Percentiles rank a stretch among this genome's conserved stretches.
Evolutionary conservation across 495 filamentous ascomycete species (phyloP).

Genomic region (Xylaria palmicola): DNA sequence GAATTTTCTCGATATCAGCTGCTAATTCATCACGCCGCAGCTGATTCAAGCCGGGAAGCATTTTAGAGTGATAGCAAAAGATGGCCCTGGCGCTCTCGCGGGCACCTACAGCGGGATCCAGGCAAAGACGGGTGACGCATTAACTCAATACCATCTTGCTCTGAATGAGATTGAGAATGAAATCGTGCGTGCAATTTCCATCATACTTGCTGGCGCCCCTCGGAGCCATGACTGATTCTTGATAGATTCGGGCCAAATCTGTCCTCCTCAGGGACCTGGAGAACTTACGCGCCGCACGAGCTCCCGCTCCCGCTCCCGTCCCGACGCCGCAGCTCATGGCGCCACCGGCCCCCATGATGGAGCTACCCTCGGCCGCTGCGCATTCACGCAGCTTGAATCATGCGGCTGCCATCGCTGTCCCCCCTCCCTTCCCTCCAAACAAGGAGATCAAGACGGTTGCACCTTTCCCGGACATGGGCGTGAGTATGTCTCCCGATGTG

Average conservation of each 20-base stretch:
- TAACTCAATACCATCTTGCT: slow-evolving; percentile 46
- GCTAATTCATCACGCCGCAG: slow-evolving; percentile 31
- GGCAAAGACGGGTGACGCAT: slow-evolving; percentile 36
- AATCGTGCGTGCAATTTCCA: slow-evolving; percentile 40
- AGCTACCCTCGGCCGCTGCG: slow-evolving; percentile 27
- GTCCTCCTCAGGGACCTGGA: slow-evolving; percentile 44
- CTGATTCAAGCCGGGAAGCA: slow-evolving; percentile 53
- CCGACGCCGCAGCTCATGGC: slow-evolving; percentile 28
- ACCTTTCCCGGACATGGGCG: slow-evolving; percentile 50
- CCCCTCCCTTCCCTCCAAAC: slow-evolving; percentile 23
- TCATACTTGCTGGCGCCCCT: not conserved
- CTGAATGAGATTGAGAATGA: slow-evolving; percentile 54
- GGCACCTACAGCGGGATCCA: slow-evolving; percentile 31
- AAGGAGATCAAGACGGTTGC: slow-evolving; percentile 41
- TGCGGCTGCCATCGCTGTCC: slow-evolving; percentile 18
- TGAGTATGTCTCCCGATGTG: slow-evolving; percentile 21
- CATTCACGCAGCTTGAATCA: slow-evolving; percentile 16
- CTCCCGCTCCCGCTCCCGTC: slow-evolving; percentile 20
- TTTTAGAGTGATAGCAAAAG: slow-evolving; percentile 38
- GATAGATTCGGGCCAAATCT: slow-evolving; percentile 42
- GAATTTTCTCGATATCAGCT: not conserved
- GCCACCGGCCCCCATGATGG: slow-evolving; percentile 43
- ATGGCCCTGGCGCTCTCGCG: slow-evolving; percentile 33
- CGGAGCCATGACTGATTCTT: slow-evolving; percentile 17
- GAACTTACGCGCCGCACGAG: slow-evolving; percentile 33